Percentiles rank a stretch among this genome's conserved stretches.
These are phyloP conservation scores for Flaveria linearis DNA, from an alignment of 129 eudicot species.

Conservation along the genomic window DNA sequence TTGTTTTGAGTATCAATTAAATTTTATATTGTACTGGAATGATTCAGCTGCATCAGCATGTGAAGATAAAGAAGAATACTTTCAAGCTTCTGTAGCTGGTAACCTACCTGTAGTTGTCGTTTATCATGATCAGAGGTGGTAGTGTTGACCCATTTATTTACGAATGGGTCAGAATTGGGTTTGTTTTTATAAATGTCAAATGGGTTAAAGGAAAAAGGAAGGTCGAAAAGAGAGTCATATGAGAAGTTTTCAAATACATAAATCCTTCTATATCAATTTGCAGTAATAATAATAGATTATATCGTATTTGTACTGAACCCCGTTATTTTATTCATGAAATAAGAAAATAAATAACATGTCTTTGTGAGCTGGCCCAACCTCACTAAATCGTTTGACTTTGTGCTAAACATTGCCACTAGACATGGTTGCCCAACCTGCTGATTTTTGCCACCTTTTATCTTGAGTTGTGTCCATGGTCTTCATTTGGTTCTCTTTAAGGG, in stretches of 20 bases:
- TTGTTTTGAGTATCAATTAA: constrained; percentile 14
- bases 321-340: background rate
- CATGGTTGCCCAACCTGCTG: background rate
- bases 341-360: background rate
- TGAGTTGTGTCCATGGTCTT: constrained; percentile 10
- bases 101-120: constrained; percentile 22
- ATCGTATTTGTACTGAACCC: background rate
- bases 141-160: constrained; percentile 13
- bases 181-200: background rate
- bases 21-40: constrained; percentile 13
- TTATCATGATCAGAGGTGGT: constrained; percentile 18
- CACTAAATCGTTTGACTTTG: background rate
- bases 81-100: constrained; percentile 87
- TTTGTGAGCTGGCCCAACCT: background rate
- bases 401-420: background rate
- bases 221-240: background rate
- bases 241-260: background rate
- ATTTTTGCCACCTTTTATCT: constrained; percentile 15
- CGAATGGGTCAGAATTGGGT: constrained; percentile 2
- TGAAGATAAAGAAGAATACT: constrained; percentile 72
- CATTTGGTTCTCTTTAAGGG: constrained; percentile 24
- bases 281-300: background rate
- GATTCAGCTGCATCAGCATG: constrained; percentile 74
- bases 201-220: background rate
- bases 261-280: background rate